A percentile compares a stretch with the other conserved stretches of the same genome.
phyloP scores from a whole-genome alignment of 257 asterid species.

The Solanum sejunctum region DNA sequence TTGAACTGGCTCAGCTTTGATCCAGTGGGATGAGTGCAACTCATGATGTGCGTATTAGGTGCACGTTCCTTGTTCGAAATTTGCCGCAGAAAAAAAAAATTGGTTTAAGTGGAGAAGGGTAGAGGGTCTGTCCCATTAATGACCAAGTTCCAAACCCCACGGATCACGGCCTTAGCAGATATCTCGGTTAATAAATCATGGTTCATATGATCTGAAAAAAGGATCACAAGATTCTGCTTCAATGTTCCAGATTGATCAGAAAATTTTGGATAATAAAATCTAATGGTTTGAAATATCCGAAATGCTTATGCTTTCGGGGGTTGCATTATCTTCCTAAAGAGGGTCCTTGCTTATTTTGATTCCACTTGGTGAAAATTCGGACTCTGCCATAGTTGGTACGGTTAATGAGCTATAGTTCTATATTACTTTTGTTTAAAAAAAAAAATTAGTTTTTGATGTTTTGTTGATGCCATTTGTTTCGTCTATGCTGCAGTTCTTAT shows the following conservation, averaged over 20 bases:
- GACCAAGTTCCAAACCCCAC: neutral
- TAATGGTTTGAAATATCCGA: neutral
- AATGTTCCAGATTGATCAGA: neutral
- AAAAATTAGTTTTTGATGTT: neutral
- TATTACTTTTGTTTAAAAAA: neutral
- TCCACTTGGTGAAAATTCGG: neutral
- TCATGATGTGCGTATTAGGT: neutral
- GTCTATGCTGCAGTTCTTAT: neutral
- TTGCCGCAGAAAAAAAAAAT: neutral
- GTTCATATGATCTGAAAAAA: neutral
- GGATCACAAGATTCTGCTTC: neutral
- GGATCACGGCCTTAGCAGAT: neutral
- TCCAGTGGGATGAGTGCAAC: neutral
- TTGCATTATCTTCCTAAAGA: neutral
- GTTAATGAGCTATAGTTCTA: neutral
- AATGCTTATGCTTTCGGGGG: neutral
- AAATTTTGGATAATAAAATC: neutral
- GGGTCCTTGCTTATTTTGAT: neutral
- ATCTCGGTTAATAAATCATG: neutral
- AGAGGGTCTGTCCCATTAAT: neutral
- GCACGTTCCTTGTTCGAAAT: neutral
- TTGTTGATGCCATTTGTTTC: neutral
- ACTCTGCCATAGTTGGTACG: neutral
- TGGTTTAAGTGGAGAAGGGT: neutral
- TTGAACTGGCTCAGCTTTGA: neutral